Conservation (phyloP, 257 asterid species). For the Striga asiatica region DNA sequence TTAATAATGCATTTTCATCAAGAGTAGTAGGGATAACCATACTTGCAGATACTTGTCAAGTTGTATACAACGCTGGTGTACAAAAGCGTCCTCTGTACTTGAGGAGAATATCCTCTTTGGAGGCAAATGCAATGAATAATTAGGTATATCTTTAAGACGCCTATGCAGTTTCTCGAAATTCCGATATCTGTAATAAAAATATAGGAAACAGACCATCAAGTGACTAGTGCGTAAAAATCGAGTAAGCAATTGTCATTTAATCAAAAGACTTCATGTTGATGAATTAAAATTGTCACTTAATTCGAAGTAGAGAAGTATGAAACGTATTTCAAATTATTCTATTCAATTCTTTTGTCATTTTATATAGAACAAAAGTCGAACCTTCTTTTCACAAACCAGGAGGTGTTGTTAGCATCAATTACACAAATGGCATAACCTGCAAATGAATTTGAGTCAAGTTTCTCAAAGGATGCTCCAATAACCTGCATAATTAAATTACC, state of each 20-base stretch:
- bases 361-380: conserved; percentile 21
- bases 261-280: conserved; percentile 2
- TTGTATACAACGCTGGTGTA: conserved; percentile 84
- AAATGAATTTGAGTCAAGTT: conserved; percentile 73
- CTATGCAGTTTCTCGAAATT: conserved; percentile 88
- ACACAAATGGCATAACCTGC: conserved; percentile 84
- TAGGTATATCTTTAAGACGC: conserved; percentile 86
- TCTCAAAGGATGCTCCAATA: conserved; percentile 86
- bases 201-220: conserved; percentile 11
- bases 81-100: conserved; percentile 80
- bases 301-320: neutral
- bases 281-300: neutral
- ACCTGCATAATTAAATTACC: conserved; percentile 43
- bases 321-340: neutral
- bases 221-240: conserved; percentile 7
- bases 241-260: conserved; percentile 10
- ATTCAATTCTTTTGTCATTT: conserved; percentile 4
- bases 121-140: conserved; percentile 80
- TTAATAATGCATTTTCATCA: neutral
- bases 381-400: conserved; percentile 97
- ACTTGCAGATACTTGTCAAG: conserved; percentile 93
- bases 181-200: conserved; percentile 51
- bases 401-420: conserved; percentile 54
- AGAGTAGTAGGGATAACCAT: conserved; percentile 18
- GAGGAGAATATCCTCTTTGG: conserved; percentile 95